A percentile compares a stretch with the other conserved stretches of the same genome.
Conservation (phyloP, 2,329 filamentous ascomycete species). For the Hypoxylon sp. region DNA sequence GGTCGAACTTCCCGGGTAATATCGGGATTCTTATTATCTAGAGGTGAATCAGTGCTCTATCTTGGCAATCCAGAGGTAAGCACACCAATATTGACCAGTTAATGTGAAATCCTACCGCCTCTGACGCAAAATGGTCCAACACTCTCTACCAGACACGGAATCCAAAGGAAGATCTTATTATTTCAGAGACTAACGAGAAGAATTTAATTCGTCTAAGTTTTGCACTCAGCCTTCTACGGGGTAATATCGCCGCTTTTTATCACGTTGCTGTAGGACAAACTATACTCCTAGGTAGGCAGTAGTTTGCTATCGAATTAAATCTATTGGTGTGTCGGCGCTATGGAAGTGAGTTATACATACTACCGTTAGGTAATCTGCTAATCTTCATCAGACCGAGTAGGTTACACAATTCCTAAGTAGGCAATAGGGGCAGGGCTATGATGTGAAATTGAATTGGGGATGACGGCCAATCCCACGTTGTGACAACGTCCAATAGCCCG, state of each 20-base stretch:
- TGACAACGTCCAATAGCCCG: slow-evolving; percentile 1
- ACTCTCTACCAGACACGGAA: background rate
- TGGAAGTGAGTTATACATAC: slow-evolving; percentile 5
- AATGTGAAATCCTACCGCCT: slow-evolving; percentile 20
- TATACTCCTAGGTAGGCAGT: slow-evolving; percentile 12
- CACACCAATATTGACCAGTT: slow-evolving; percentile 1
- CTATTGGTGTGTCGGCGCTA: slow-evolving; percentile 3
- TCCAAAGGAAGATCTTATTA: background rate
- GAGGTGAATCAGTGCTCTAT: background rate
- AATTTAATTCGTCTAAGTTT: slow-evolving; percentile 10
- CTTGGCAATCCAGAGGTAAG: slow-evolving; percentile 1
- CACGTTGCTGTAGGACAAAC: slow-evolving; percentile 1
- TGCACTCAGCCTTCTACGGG: slow-evolving; percentile 6
- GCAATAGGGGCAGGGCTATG: slow-evolving; percentile 9
- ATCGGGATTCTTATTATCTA: slow-evolving; percentile 14
- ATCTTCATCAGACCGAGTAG: slow-evolving; percentile 17
- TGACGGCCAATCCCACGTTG: slow-evolving; percentile 21
- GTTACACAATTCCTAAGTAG: slow-evolving; percentile 21
- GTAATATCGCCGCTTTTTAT: slow-evolving; percentile 14
- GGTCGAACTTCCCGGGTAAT: slow-evolving; percentile 15
- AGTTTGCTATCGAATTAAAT: slow-evolving; percentile 21
- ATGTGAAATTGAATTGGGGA: slow-evolving; percentile 7
- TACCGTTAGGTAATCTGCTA: slow-evolving; percentile 5
- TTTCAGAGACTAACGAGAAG: background rate
- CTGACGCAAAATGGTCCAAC: slow-evolving; percentile 24